Conservation (phyloP, 2,329 filamentous ascomycete genomes). For the Botrytis porri region DNA sequence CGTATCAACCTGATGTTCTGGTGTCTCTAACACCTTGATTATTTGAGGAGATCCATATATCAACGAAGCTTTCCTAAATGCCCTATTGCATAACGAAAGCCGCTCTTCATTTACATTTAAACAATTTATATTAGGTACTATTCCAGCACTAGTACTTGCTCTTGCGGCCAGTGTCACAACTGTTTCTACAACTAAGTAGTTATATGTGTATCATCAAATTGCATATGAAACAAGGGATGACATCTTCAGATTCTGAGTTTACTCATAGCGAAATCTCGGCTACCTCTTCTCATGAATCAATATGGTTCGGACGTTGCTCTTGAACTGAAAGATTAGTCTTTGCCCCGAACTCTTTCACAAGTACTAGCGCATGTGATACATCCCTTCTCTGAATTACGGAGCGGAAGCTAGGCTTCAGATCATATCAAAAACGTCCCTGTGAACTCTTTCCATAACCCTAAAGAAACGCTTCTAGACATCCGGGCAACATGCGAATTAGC, state of each 20-base stretch:
- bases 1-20: neutral
- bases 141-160: neutral
- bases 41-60: neutral
- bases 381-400: neutral
- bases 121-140: neutral
- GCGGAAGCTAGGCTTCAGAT: neutral
- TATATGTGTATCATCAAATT: neutral
- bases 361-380: neutral
- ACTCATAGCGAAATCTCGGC: too few species aligned
- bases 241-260: neutral
- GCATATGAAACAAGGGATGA: neutral
- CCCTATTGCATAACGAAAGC: neutral
- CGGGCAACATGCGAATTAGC: neutral
- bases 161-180: neutral
- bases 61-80: too few species aligned
- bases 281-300: neutral
- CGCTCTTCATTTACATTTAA: neutral
- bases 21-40: neutral
- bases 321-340: neutral
- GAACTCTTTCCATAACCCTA: neutral
- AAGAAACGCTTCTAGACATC: neutral
- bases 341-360: neutral
- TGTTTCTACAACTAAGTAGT: neutral
- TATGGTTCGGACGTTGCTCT: neutral
- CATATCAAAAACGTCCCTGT: neutral